Evolutionary conservation across 306 rosid species (phyloP).

Genomic region (Calophaca sinica): DNA sequence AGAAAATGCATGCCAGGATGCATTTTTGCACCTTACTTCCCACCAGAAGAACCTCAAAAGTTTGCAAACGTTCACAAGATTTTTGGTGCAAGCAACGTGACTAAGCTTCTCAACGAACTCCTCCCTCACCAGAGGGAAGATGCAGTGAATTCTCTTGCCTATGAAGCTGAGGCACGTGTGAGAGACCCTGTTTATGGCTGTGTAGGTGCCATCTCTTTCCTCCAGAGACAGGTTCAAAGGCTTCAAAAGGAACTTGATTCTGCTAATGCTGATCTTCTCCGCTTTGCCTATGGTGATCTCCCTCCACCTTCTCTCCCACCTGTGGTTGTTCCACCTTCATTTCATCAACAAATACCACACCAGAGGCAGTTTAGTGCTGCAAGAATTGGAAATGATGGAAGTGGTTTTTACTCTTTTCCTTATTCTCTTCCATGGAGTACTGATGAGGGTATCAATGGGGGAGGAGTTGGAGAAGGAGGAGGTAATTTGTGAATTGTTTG

Average conservation of each 20-base stretch:
- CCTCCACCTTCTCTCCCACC: constrained; percentile 21
- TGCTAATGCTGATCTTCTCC: constrained; percentile 79
- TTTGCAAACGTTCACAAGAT: constrained; percentile 96
- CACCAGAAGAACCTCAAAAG: constrained; percentile 96
- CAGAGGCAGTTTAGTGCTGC: constrained; percentile 29
- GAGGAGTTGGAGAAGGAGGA: constrained; percentile 57
- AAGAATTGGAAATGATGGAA: constrained; percentile 51
- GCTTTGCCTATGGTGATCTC: constrained; percentile 74
- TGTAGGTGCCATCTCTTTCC: constrained; percentile 90
- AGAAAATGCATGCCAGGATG: constrained; percentile 93
- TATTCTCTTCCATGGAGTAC: constrained; percentile 73
- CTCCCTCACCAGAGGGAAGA: constrained; percentile 92
- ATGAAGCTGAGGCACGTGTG: constrained; percentile 93
- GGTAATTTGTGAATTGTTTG: constrained; percentile 50
- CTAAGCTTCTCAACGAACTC: constrained; percentile 92
- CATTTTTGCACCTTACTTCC: constrained; percentile 93
- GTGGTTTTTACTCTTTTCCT: constrained; percentile 57
- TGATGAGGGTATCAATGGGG: constrained; percentile 58
- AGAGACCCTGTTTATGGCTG: constrained; percentile 95
- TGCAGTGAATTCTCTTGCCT: constrained; percentile 92
- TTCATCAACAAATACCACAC: constrained; percentile 30
- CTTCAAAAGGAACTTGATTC: constrained; percentile 92
- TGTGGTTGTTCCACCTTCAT: constrained; percentile 11
- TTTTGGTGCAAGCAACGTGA: constrained; percentile 96
- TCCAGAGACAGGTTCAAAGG: constrained; percentile 84